Conservation (phyloP, 176 grass and related monocot genomes). For the Rhynchospora breviuscula region DNA sequence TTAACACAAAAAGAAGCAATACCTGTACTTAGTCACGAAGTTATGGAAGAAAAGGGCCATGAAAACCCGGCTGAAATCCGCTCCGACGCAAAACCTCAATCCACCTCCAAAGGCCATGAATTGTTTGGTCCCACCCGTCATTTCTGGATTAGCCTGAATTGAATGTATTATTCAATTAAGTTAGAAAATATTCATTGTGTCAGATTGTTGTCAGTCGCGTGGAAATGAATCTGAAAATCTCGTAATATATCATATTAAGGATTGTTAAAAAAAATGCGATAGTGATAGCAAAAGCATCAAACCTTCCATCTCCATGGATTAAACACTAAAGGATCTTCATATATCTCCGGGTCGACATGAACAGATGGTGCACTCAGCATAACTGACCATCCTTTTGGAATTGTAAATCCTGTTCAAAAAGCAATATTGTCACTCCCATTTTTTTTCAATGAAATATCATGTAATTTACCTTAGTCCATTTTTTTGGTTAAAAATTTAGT, state of each 20-base stretch:
- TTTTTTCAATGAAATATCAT: too few relatives aligned
- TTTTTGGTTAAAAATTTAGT: neutral
- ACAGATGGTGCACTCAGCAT: conserved; percentile 81
- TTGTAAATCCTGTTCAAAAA: conserved; percentile 55
- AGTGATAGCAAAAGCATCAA: conserved; percentile 16
- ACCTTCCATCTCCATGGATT: conserved; percentile 90
- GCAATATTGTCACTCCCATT: neutral
- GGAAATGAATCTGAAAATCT: neutral
- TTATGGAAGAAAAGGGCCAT: conserved; percentile 78
- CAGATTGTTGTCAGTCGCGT: neutral
- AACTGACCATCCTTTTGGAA: conserved; percentile 79
- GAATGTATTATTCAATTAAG: neutral
- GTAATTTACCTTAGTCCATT: neutral
- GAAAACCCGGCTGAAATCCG: conserved; percentile 56
- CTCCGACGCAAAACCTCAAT: conserved; percentile 64
- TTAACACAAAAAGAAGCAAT: neutral
- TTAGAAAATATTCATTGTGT: neutral
- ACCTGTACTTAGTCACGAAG: conserved; percentile 82
- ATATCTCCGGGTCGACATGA: conserved; percentile 77
- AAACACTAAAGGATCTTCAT: conserved; percentile 66
- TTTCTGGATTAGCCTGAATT: conserved; percentile 36
- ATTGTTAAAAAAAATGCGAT: neutral
- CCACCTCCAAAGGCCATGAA: conserved; percentile 80
- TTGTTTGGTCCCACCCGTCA: conserved; percentile 50
- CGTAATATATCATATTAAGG: neutral